These are phyloP conservation scores for Piloderma croceum DNA, from an alignment of 768 basidiomycete species.

Conservation along the genomic window DNA sequence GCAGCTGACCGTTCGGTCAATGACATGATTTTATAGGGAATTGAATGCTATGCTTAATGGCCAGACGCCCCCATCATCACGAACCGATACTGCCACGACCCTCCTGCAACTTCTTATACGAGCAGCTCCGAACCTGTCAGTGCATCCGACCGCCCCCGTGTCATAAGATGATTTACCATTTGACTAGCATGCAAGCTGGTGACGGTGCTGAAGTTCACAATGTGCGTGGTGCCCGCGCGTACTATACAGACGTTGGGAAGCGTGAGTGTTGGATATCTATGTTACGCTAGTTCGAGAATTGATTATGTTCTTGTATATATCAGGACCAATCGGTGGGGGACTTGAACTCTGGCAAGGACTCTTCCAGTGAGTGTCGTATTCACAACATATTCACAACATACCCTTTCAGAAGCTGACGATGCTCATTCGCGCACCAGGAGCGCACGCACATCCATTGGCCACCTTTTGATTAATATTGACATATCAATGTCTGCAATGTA, in stretches of 20 bases:
- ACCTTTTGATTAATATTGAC: slow-evolving; percentile 43
- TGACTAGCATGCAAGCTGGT: slow-evolving; percentile 24
- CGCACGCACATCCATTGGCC: slow-evolving; percentile 37
- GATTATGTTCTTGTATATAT: too few species aligned
- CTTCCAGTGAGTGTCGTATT: slow-evolving; percentile 46
- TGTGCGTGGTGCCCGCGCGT: slow-evolving; percentile 30
- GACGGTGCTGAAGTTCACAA: too few species aligned
- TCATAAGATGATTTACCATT: not conserved
- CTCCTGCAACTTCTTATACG: slow-evolving; percentile 30
- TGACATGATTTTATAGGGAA: not conserved
- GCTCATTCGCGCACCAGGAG: slow-evolving; percentile 27
- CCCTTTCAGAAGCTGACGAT: too few species aligned
- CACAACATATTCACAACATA: too few species aligned
- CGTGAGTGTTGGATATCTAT: too few species aligned
- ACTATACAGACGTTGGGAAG: slow-evolving; percentile 22
- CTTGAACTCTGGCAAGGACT: slow-evolving; percentile 45
- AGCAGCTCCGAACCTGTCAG: slow-evolving; percentile 28
- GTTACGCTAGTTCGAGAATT: too few species aligned
- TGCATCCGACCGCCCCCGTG: not conserved
- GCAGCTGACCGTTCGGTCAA: too few species aligned
- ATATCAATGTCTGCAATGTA: slow-evolving; percentile 43
- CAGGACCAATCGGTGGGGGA: slow-evolving; percentile 14
- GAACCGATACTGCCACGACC: slow-evolving; percentile 25
- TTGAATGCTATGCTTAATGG: not conserved
- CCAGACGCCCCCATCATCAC: slow-evolving; percentile 4